phyloP scores from a whole-genome alignment of 2,329 filamentous ascomycete genomes.

The Aspergillus chevalieri region DNA sequence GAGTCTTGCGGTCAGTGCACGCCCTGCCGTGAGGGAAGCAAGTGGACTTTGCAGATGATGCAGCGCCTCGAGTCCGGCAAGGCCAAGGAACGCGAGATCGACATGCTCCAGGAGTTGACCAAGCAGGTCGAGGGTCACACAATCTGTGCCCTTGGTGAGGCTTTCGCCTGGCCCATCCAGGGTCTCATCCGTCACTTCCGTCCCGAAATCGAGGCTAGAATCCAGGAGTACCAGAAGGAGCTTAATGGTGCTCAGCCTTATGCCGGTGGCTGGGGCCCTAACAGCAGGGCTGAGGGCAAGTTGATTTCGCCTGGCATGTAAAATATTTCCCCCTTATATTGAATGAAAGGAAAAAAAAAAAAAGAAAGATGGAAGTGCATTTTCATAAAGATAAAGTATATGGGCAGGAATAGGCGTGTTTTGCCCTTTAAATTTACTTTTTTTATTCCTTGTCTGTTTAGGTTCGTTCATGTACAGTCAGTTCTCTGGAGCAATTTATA shows the following conservation, averaged over 20 bases:
- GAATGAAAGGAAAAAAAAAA: background rate
- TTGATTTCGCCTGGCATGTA: constrained; percentile 88
- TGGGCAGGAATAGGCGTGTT: background rate
- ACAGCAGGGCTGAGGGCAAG: constrained; percentile 69
- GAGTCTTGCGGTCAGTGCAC: constrained; percentile 98
- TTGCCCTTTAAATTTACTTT: background rate
- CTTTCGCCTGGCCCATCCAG: constrained; percentile 97
- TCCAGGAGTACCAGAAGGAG: constrained; percentile 70
- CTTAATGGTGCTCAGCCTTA: constrained; percentile 62
- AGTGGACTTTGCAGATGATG: constrained; percentile 99
- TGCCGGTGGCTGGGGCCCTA: constrained; percentile 81
- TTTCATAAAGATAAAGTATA: background rate
- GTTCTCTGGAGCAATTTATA: constrained; percentile 8
- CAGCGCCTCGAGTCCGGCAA: constrained; percentile 86
- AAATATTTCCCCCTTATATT: constrained; percentile 53
- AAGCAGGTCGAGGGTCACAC: constrained; percentile 99
- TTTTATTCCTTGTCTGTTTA: constrained; percentile 5
- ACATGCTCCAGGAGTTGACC: constrained; percentile 98
- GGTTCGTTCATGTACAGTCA: constrained; percentile 14
- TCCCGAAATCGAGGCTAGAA: constrained; percentile 86
- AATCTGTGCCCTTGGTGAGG: constrained; percentile 95
- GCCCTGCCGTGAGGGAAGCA: constrained; percentile 96
- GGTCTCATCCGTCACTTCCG: constrained; percentile 97
- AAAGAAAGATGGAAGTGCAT: constrained; percentile 1
- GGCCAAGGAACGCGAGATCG: constrained; percentile 85